Evolutionary conservation across 495 filamentous ascomycete species (phyloP).

Genomic region (Neurospora sp.): DNA sequence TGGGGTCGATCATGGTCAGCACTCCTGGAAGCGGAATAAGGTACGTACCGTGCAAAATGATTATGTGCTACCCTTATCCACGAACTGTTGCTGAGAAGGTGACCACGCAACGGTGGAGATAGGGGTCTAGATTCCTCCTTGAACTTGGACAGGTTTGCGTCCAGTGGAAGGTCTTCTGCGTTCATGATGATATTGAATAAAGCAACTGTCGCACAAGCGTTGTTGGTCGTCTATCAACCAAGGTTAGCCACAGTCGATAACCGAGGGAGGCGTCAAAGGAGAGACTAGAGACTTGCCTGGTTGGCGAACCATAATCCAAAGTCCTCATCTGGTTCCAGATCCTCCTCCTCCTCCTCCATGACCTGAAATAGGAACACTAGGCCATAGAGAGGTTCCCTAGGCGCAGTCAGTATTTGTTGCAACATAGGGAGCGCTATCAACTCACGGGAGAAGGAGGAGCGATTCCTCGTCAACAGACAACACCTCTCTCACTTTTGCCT

Average conservation of each 20-base stretch:
- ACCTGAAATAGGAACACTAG: constrained; percentile 77
- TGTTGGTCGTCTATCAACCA: constrained; percentile 53
- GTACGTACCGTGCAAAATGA: constrained; percentile 64
- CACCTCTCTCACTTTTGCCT: constrained; percentile 71
- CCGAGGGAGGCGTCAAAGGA: not conserved
- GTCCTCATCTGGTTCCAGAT: constrained; percentile 42
- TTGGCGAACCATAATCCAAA: constrained; percentile 79
- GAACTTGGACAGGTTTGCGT: constrained; percentile 56
- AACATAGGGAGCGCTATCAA: not conserved
- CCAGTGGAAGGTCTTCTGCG: constrained; percentile 48
- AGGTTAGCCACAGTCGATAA: not conserved
- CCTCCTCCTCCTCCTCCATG: constrained; percentile 38
- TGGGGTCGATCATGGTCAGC: constrained; percentile 7
- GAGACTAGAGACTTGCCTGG: constrained; percentile 47
- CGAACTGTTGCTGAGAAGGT: constrained; percentile 60
- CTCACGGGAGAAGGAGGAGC: constrained; percentile 56
- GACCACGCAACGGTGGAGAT: constrained; percentile 61
- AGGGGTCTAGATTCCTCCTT: constrained; percentile 59
- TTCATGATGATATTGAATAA: constrained; percentile 91
- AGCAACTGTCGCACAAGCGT: constrained; percentile 83
- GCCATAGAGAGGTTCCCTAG: constrained; percentile 64
- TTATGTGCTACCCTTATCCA: constrained; percentile 79
- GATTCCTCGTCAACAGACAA: constrained; percentile 60
- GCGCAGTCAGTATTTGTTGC: not conserved
- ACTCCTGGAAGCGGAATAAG: not conserved